phyloP scores from a whole-genome alignment of 768 basidiomycete genomes.

The Termitomyces sp. region DNA sequence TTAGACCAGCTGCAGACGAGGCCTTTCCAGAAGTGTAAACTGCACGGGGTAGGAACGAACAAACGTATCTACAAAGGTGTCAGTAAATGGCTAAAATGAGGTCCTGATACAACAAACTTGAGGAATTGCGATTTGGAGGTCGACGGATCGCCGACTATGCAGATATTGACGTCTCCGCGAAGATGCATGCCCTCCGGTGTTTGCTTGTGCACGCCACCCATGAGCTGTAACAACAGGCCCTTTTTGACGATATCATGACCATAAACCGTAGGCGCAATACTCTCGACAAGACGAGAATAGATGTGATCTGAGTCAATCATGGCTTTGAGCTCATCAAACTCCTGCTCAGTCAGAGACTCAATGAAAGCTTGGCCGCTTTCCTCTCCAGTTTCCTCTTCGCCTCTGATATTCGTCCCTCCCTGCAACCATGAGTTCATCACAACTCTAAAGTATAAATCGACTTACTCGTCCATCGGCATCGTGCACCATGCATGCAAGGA shows the following conservation, averaged over 20 bases:
- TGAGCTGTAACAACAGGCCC: conserved; percentile 89
- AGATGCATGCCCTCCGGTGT: conserved; percentile 95
- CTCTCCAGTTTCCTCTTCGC: conserved; percentile 79
- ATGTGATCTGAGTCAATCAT: conserved; percentile 97
- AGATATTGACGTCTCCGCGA: conserved; percentile 98
- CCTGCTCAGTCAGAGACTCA: conserved; percentile 84
- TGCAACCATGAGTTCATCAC: conserved; percentile 23
- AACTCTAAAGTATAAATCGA: conserved; percentile 3
- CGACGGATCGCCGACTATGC: conserved; percentile 95
- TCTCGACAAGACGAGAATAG: conserved; percentile 88
- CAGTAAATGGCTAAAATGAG: background rate
- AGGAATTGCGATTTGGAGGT: conserved; percentile 99
- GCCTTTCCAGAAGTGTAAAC: conserved; percentile 99
- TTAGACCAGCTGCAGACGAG: conserved; percentile 97
- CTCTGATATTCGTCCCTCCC: conserved; percentile 85
- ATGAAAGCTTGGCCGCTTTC: conserved; percentile 82
- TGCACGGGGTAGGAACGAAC: conserved; percentile 94
- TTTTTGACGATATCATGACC: conserved; percentile 99
- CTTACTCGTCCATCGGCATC: conserved; percentile 85
- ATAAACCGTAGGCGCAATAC: conserved; percentile 97
- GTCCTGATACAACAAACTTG: conserved; percentile 55
- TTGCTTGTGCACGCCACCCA: conserved; percentile 98
- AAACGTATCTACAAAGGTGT: conserved; percentile 70
- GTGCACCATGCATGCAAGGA: conserved; percentile 96
- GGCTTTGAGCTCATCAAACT: conserved; percentile 88